Base-by-base conservation (phyloP, 805 yeast species). In the Jamesozyma hellenica region DNA sequence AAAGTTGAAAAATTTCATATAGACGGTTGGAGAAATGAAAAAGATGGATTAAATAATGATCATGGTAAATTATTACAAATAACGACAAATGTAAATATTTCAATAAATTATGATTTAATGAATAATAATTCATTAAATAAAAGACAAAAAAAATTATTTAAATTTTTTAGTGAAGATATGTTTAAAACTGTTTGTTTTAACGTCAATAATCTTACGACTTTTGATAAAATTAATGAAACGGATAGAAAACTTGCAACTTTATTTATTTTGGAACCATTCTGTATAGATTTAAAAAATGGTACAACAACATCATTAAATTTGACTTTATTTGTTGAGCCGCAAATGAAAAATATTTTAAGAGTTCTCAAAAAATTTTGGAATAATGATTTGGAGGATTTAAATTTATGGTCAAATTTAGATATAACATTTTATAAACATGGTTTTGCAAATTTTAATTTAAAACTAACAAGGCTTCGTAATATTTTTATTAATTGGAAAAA, bases 331-430 rank as follows among this genome's bases (percentile, higher is more conserved):
- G 36, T 58, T 3, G 50, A 52, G 36, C 62, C 64, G 4, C 33
- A 50, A 15, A 52, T 55, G 42, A 46, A 46, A 18, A 53, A 50
- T 26, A 38, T 55, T 7, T 23, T 53, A 7, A 48, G 49, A 27
- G 47, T 55, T 2, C 15, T 58, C 28, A 57, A 52, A 33, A 57
- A 55, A 37, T 36, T 58, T 19, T 53, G 60, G 56, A 43, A 43
- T 2, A 49, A 51, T 19, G 48, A 54, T 9, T 57, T 50, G 31
- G 45, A 50, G 10, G 45, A 49, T 19, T 31, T 57, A 15, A 42
- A 54, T 31, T n/a, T 58, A 16, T 51, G 54, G 47, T 55, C 61
- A 6, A 38, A 34, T 18, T n/a, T 55, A 14, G 50, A 54, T 35
- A 18, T 51, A 2, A 41, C 47, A 8, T 12, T 57, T 8, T 44